Evolutionary conservation across 202 grass and related monocot species (phyloP).

Genomic region (Dendrocalamus latiflorus): DNA sequence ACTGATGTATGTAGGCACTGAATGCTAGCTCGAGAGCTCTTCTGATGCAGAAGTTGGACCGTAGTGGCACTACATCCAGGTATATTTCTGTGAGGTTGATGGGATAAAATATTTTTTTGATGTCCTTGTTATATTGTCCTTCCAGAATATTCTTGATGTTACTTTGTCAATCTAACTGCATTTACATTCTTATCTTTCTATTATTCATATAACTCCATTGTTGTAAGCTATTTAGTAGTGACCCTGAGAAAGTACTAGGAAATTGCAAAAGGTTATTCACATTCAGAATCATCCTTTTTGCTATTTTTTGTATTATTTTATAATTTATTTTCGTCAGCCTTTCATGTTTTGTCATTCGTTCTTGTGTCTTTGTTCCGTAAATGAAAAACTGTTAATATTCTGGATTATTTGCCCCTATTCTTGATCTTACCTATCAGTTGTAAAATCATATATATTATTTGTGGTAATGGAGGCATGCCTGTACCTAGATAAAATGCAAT

Average conservation of each 20-base stretch:
- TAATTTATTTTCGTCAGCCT: neutral
- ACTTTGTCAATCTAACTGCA: neutral
- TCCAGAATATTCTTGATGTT: neutral
- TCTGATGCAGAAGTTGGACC: constrained; percentile 96
- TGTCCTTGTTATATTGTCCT: neutral
- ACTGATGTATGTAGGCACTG: constrained; percentile 55
- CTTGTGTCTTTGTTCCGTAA: neutral
- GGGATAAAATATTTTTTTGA: neutral
- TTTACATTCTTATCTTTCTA: neutral
- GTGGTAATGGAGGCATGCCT: neutral
- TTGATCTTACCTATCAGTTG: neutral
- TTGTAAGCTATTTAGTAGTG: neutral
- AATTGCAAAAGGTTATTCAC: neutral
- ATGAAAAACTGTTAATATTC: neutral
- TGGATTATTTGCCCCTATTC: neutral
- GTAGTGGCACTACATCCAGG: constrained; percentile 69
- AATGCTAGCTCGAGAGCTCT: constrained; percentile 96
- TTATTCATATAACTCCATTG: neutral
- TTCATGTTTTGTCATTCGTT: neutral
- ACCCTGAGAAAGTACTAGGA: neutral
- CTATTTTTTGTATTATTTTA: neutral
- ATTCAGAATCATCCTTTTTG: neutral
- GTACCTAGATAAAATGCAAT: neutral
- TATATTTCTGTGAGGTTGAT: constrained; percentile 27
- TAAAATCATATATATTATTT: neutral